Evolutionary conservation across 768 basidiomycete species (phyloP), one percentile per base, ranked within the genome.

Genomic region (Kwoniella shandongensis): DNA sequence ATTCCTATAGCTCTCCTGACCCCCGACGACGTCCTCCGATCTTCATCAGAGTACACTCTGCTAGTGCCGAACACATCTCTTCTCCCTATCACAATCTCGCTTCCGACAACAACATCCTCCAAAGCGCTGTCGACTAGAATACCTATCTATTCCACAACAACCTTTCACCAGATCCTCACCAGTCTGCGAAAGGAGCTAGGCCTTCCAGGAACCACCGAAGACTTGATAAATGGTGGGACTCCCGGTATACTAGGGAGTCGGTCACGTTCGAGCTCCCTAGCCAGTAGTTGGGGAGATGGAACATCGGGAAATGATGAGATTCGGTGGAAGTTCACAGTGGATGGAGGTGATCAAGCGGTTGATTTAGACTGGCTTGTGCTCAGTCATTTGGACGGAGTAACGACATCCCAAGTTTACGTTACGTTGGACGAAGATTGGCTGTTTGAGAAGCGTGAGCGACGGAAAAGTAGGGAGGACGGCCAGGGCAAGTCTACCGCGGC

Each of bases 371-470:
- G 39, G 32, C 44, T 26, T 4, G 22, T 51, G 2, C 1, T 42
- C 2, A n/a, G 13, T 27, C 26, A 13, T 2, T 17, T 54, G 20
- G 12, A 17, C n/a, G 26, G 25, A 8, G 22, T 25, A 7, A 50
- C 32, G 45, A n/a, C 7, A 15, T 46, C 27, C 8, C 23, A 7
- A 22, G 44, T 58, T 20, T 23, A 51, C 1, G 51, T 67, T 26
- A 30, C 26, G n/a, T 39, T 63, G 39, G 65, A 67, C 30, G 65
- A 63, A n/a, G 48, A 57, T 3, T 67, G 66, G 66, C 41, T 63
- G 2, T 68, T 65, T 27, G 63, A 65, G 46, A 59, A 47, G 23
- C 20, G 23, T 23, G n/a, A 6, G 32, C 32, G 32, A 13, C 38
- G 44, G 20, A 32, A 40, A 13, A 25, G 1, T 30, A 22, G 20